These are phyloP conservation scores for Phalaenopsis aphrodite DNA, from an alignment of 106 monocot genomes.

Conservation along the genomic window DNA sequence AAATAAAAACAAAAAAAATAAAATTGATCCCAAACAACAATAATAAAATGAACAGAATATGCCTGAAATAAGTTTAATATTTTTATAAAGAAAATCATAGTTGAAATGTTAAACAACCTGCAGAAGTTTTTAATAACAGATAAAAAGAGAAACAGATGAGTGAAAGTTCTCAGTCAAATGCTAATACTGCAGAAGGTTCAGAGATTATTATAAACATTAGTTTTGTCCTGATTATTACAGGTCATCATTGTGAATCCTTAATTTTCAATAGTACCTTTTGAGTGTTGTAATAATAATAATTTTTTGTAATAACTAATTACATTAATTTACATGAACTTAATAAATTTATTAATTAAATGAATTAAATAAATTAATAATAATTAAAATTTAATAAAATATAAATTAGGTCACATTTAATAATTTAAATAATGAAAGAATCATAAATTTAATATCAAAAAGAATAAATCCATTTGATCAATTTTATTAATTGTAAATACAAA, in stretches of 20 bases:
- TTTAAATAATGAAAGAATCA: too few relatives aligned
- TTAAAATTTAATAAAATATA: too few relatives aligned
- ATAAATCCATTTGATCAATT: too few relatives aligned
- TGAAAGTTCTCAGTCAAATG: not conserved
- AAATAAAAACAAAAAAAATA: too few relatives aligned
- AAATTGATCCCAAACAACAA: not conserved
- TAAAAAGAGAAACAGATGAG: not conserved
- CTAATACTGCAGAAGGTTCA: not conserved
- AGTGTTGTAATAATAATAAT: not conserved
- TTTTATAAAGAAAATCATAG: not conserved
- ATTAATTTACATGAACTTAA: too few relatives aligned
- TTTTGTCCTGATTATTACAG: too few relatives aligned
- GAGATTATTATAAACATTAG: not conserved
- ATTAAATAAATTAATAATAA: too few relatives aligned
- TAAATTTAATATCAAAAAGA: too few relatives aligned
- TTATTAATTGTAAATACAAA: too few relatives aligned
- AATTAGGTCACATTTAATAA: too few relatives aligned
- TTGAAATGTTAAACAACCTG: not conserved
- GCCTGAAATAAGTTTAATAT: not conserved
- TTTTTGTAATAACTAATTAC: too few relatives aligned
- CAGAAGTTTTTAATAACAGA: not conserved
- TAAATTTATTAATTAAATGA: too few relatives aligned
- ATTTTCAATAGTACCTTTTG: not conserved
- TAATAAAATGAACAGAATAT: not conserved
- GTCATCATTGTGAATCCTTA: not conserved